Evolutionary conservation across 495 filamentous ascomycete genomes (phyloP).

Genomic region (Penicillium taxi): DNA sequence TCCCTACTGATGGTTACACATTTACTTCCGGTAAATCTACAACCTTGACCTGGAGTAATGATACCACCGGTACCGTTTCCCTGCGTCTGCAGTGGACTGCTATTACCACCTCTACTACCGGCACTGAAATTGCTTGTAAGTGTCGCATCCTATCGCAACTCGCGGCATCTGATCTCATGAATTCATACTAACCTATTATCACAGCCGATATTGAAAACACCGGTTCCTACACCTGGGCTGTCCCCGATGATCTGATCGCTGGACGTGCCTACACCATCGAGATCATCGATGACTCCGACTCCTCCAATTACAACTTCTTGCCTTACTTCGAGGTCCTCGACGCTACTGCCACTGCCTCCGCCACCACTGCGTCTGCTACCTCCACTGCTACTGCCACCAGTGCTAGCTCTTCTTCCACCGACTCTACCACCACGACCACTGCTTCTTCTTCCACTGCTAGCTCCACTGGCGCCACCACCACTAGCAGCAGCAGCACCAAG

Average conservation of each 20-base stretch:
- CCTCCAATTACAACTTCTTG: constrained; percentile 47
- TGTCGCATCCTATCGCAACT: constrained; percentile 4
- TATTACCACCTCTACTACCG: constrained; percentile 34
- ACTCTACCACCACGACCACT: constrained; percentile 11
- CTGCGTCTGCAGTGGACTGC: constrained; percentile 47
- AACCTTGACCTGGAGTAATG: constrained; percentile 49
- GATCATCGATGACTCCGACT: constrained; percentile 44
- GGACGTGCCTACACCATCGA: constrained; percentile 51
- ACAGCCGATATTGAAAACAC: constrained; percentile 48
- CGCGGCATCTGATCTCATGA: background rate
- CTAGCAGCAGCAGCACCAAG: constrained; percentile 26
- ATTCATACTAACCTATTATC: constrained; percentile 10
- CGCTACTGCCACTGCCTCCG: constrained; percentile 30
- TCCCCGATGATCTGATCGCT: constrained; percentile 32
- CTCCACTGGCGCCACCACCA: constrained; percentile 47
- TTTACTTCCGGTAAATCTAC: constrained; percentile 44
- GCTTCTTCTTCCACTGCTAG: constrained; percentile 42
- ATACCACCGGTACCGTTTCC: constrained; percentile 44
- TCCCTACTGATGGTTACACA: constrained; percentile 35
- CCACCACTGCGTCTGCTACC: constrained; percentile 12
- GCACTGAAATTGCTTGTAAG: constrained; percentile 48
- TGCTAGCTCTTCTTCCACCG: constrained; percentile 20
- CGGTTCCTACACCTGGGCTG: constrained; percentile 51
- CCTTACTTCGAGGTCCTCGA: constrained; percentile 50
- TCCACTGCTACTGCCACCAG: constrained; percentile 1